Base-by-base conservation (phyloP, 305 asterid species). In the Fraxinus sp. region DNA sequence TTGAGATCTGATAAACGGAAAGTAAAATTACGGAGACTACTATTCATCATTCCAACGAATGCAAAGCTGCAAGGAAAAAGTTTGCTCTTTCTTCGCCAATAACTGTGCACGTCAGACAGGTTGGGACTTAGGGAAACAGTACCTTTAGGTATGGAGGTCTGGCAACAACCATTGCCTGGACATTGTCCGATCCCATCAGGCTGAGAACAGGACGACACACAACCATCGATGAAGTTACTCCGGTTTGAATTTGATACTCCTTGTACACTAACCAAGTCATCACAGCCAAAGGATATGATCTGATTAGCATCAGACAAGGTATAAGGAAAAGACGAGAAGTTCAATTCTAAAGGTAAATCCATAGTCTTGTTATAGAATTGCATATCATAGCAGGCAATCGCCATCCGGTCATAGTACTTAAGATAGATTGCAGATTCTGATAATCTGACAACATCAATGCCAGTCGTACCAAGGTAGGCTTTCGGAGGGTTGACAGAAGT, bases 31-130 rank as follows among this genome's bases (percentile, higher is more conserved):
- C 81, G 26, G 26, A 46, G 57, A 46, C 59, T 14, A 49, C 20
- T 14, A 5, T 20, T 5, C 37, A 35, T 78, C 64, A 71, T 77
- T 30, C 13, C 18, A 1, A 82, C 24, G 44, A 78, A 71, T 24
- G 83, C 86, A 52, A 72, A 83, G 77, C 80, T 79, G 79, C 83
- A 78, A 3, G 77, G 77, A 71, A 79, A 83, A 39, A 78, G 77
- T 70, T 59, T 83, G 13, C 26, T 57, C 18, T 57, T 73, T 30
- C 35, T 4, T 59, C 62, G 76, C 83, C 83, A 79, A 2, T 73
- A 39, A 3, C 14, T 8, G 20, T 72, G 30, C 7, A 83, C 3
- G 46, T 82, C 81, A 0, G 66, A 70, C 32, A 26, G 33, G 44
- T 64, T 1, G 3, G 66, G 30, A 32, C 80, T 79, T 41, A 80